These are phyloP conservation scores for Naegleria fowleri DNA, from an alignment of 208 protist species.

Conservation along the genomic window DNA sequence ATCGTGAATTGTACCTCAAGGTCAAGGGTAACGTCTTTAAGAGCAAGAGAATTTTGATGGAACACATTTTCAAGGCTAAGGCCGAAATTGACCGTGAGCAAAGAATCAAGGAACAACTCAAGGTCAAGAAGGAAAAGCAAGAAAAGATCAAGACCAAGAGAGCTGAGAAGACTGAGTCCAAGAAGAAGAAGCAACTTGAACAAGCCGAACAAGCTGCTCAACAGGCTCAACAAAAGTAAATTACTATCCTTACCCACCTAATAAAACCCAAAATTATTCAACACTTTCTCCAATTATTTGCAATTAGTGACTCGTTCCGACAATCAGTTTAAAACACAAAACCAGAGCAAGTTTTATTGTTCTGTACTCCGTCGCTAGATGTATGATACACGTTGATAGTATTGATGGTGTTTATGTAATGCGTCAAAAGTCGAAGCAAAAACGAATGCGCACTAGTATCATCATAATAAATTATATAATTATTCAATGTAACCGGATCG, in stretches of 20 bases:
- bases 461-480: not conserved
- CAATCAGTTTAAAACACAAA: too few relatives aligned
- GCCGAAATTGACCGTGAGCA: conserved; percentile 89
- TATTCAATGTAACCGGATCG: not conserved
- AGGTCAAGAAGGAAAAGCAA: conserved; percentile 41
- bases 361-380: too few relatives aligned
- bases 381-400: too few relatives aligned
- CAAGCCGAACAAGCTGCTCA: conserved; percentile 23
- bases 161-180: not conserved
- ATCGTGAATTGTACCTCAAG: conserved; percentile 94
- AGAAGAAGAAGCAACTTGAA: not conserved
- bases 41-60: conserved; percentile 98
- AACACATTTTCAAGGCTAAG: conserved; percentile 96
- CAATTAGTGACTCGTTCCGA: too few relatives aligned
- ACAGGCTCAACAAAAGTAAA: not conserved
- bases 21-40: conserved; percentile 99
- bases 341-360: too few relatives aligned
- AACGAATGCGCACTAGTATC: too few relatives aligned
- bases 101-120: conserved; percentile 77
- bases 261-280: not conserved
- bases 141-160: not conserved
- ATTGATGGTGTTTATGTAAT: too few relatives aligned
- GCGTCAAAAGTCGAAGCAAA: too few relatives aligned
- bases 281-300: too few relatives aligned
- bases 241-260: not conserved